Conservation (phyloP, 2,329 filamentous ascomycete genomes). For the Zasmidium citrigriseum region DNA sequence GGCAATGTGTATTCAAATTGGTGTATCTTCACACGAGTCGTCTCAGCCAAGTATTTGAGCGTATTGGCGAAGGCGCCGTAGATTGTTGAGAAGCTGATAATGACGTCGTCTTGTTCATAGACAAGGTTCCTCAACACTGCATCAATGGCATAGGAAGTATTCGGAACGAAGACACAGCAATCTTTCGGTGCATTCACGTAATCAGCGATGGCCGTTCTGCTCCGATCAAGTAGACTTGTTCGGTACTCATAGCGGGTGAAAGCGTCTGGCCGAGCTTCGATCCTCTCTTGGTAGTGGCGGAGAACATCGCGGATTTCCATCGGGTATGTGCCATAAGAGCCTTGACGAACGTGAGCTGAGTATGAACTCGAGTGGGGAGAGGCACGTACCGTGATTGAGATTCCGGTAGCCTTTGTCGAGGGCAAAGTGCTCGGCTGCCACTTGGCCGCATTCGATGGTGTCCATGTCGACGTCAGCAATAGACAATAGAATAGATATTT, state of each 20-base stretch:
- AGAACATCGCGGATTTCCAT: slow-evolving; percentile 61
- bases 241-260: slow-evolving; percentile 72
- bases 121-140: slow-evolving; percentile 72
- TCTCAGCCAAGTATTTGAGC: slow-evolving; percentile 70
- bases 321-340: slow-evolving; percentile 80
- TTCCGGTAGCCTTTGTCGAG: slow-evolving; percentile 67
- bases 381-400: slow-evolving; percentile 67
- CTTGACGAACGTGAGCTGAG: slow-evolving; percentile 31
- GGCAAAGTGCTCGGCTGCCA: slow-evolving; percentile 64
- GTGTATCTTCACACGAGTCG: slow-evolving; percentile 49
- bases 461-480: too few relatives aligned
- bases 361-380: slow-evolving; percentile 2
- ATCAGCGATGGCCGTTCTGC: slow-evolving; percentile 63
- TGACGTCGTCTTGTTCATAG: slow-evolving; percentile 70
- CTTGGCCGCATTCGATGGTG: slow-evolving; percentile 33
- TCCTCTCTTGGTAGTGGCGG: slow-evolving; percentile 63
- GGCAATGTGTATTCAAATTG: slow-evolving; percentile 69
- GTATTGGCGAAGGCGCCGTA: slow-evolving; percentile 77
- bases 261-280: slow-evolving; percentile 69
- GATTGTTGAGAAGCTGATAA: slow-evolving; percentile 75
- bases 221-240: slow-evolving; percentile 61
- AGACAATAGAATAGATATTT: too few relatives aligned
- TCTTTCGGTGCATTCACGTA: slow-evolving; percentile 66
- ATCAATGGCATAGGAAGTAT: slow-evolving; percentile 77
- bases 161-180: slow-evolving; percentile 74